Evolutionary conservation across 148 eudicot genomes (phyloP).

Genomic region (Drosera capensis): DNA sequence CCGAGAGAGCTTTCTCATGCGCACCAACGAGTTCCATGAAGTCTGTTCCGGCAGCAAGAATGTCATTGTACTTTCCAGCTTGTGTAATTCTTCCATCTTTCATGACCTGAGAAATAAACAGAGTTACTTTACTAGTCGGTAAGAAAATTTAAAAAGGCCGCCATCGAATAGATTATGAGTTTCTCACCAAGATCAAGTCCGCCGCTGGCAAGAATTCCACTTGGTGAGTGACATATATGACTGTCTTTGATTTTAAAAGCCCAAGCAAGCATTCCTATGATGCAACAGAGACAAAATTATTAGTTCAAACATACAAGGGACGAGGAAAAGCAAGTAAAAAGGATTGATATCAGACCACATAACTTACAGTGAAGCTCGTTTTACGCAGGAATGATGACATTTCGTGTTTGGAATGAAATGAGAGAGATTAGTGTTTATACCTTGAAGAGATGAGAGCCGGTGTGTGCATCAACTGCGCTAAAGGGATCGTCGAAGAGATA

Average conservation of each 20-base stretch:
- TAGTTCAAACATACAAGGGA: too few species aligned
- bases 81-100: constrained; percentile 31
- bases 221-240: constrained; percentile 32
- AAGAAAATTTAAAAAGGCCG: too few species aligned
- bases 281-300: neutral
- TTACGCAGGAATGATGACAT: neutral
- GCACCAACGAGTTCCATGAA: constrained; percentile 36
- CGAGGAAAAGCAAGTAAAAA: too few species aligned
- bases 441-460: constrained; percentile 55
- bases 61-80: constrained; percentile 40
- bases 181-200: constrained; percentile 50
- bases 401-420: neutral
- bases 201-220: constrained; percentile 40
- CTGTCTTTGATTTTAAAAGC: constrained; percentile 22
- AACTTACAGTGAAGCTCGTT: neutral
- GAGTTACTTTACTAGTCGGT: neutral
- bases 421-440: constrained; percentile 9
- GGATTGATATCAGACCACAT: neutral
- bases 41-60: constrained; percentile 29
- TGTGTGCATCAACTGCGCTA: constrained; percentile 62
- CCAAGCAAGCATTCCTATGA: constrained; percentile 5
- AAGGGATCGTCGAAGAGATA: constrained; percentile 58
- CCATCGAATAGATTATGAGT: neutral
- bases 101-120: constrained; percentile 21
- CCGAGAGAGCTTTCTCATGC: constrained; percentile 27